phyloP scores from a whole-genome alignment of 202 grass and related monocot genomes.

The Zizania palustris region DNA sequence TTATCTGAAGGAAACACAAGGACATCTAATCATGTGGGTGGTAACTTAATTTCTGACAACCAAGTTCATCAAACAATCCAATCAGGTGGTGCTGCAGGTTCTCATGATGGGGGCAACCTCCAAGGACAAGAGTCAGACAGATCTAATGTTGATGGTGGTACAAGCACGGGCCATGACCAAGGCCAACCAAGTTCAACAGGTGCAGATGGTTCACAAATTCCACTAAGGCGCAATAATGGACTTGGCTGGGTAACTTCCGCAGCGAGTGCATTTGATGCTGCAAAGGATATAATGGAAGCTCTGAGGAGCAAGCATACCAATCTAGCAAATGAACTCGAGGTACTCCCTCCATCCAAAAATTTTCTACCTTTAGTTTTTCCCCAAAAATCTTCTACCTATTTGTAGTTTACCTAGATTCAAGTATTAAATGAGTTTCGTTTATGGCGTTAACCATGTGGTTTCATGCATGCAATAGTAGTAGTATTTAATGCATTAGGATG shows the following conservation, averaged over 20 bases:
- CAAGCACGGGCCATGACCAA: conserved; percentile 65
- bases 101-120: conserved; percentile 77
- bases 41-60: conserved; percentile 58
- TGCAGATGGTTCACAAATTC: conserved; percentile 63
- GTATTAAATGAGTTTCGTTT: too few species aligned
- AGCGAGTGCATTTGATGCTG: conserved; percentile 95
- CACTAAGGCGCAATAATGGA: conserved; percentile 67
- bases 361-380: too few species aligned
- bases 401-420: too few species aligned
- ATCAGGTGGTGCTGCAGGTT: conserved; percentile 54
- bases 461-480: too few species aligned
- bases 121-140: conserved; percentile 87
- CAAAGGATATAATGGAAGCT: conserved; percentile 99
- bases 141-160: conserved; percentile 62
- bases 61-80: conserved; percentile 65
- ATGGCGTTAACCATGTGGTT: too few species aligned
- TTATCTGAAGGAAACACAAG: conserved; percentile 48
- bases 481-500: too few species aligned
- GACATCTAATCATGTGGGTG: conserved; percentile 34
- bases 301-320: conserved; percentile 96
- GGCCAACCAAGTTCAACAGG: conserved; percentile 60
- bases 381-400: too few species aligned
- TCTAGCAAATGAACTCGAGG: conserved; percentile 98
- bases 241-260: conserved; percentile 77
- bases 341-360: too few species aligned